Evolutionary conservation across 768 basidiomycete species (phyloP), one percentile per base, ranked within the genome.

Genomic region (Lactarius akahatsu): DNA sequence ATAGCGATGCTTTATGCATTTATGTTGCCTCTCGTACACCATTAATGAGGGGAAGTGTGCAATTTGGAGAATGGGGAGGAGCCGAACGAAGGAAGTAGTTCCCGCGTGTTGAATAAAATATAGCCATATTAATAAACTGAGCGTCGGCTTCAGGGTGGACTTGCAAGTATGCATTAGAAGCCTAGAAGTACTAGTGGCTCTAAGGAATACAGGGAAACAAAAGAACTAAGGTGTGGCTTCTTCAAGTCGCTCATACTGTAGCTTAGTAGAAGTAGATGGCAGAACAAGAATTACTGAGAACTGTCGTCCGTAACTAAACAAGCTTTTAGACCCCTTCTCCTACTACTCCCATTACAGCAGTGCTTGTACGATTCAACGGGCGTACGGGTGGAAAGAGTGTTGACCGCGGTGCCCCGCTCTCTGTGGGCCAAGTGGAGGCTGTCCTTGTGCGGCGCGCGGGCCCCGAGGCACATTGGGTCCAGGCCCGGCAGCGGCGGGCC

Each of bases 361-460:
- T 60, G 43, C n/a, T 26, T 40, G 11, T 15, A 57, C 34, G 23
- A 60, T 61, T 73, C 64, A 75, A 57, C 76, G 75, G 41, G 75
- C 75, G 69, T 77, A 77, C 34, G 76, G 76, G 70, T 76, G 76
- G 62, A 71, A 77, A 30, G 70, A 68, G 61, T 75, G 75, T 64
- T 76, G 75, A 34, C 76, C 76, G 11, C 75, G 72, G n/a, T 68
- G 64, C 11, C 69, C 72, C 2, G 73, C 57, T 38, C 75, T 65
- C 63, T 74, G 73, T 40, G 76, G 76, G 9, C 76, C 69, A 4
- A 68, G 55, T 2, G 67, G 67, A 3, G 62, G 69, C 15, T 67
- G 69, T 20, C 69, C 69, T 11, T 69, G 72, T 26, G 63, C 71
- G n/a, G 74, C 75, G 18, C 73, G 65, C 1, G 72, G 73, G 4